Evolutionary conservation across 441 rosid genomes (phyloP), one percentile per base, ranked within the genome.

Genomic region (Adansonia madagascariensis): DNA sequence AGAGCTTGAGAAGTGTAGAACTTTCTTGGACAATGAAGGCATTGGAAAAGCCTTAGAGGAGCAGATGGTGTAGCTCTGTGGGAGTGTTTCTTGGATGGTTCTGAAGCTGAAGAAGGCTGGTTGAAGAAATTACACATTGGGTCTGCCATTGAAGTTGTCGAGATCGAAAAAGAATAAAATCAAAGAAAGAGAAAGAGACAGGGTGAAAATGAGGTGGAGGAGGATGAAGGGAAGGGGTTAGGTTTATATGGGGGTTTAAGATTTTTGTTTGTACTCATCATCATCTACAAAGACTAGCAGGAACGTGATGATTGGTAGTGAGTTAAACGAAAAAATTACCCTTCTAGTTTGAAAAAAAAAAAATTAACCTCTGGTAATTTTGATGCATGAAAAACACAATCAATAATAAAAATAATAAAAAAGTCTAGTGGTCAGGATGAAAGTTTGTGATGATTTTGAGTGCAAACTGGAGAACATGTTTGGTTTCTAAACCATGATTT

Each of bases 1-100:
- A 95, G 94, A 59, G 99, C 98, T 82, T 95, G 99, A 35, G 97
- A 93, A 43, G 97, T 90, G 90, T 84, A 91, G 89, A 93, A 95
- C 84, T 90, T 92, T 24, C 99, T 90, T 0, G 96, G 88, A 65
- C 99, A 95, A 87, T 92, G 93, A 7, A 84, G 93, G 75, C 99
- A 95, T 0, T 81, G 89, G 72, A 94, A 94, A 80, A 89, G 84
- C 59, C 95, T 89, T 43, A 82, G 75, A 15, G 82, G 70, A 7
- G 73, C 82, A 2, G 83, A 85, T 4, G 79, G 75, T 7, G 81
- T 62, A 4, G 84, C 46, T 0, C 85, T 52, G 9, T 71, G 82
- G 47, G 77, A 53, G 53, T 80, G 78, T 44, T 82, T 80, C 41
- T 83, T 86, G 72, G 10, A 59, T 12, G 89, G 81, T 73, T 78